Percentiles rank a stretch among this genome's conserved stretches.
Evolutionary conservation across 768 basidiomycete species (phyloP).

Genomic region (Tulasnella sp.): DNA sequence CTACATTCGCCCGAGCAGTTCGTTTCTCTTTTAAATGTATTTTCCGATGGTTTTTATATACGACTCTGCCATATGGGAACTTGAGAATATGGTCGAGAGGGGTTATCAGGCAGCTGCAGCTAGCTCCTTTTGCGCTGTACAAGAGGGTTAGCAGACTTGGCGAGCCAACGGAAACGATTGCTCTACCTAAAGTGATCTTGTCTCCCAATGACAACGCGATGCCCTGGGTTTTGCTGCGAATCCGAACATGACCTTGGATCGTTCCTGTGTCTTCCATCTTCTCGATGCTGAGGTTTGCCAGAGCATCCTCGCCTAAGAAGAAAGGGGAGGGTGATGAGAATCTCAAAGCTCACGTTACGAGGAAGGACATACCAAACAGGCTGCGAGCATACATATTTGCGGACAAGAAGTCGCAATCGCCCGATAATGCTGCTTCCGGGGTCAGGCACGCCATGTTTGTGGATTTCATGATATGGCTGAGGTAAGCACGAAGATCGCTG

Average conservation of each 20-base stretch:
- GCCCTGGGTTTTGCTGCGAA: conserved; percentile 96
- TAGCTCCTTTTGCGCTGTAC: conserved; percentile 38
- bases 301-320: conserved; percentile 84
- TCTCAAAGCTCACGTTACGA: neutral
- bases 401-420: conserved; percentile 95
- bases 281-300: conserved; percentile 94
- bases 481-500: conserved; percentile 85
- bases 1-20: neutral
- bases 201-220: conserved; percentile 95
- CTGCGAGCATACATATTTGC: conserved; percentile 97
- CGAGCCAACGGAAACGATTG: neutral
- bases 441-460: conserved; percentile 99
- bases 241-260: conserved; percentile 91
- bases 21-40: conserved; percentile 21
- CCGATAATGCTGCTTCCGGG: conserved; percentile 81
- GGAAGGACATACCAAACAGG: conserved; percentile 73
- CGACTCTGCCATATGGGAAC: conserved; percentile 2
- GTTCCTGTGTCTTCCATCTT: conserved; percentile 72
- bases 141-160: neutral
- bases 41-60: conserved; percentile 17
- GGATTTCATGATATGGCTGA: conserved; percentile 92
- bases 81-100: neutral
- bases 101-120: conserved; percentile 14
- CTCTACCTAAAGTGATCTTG: conserved; percentile 66
- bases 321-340: conserved; percentile 17